phyloP scores from a whole-genome alignment of 2,329 filamentous ascomycete species.

The Juglanconis sp. region DNA sequence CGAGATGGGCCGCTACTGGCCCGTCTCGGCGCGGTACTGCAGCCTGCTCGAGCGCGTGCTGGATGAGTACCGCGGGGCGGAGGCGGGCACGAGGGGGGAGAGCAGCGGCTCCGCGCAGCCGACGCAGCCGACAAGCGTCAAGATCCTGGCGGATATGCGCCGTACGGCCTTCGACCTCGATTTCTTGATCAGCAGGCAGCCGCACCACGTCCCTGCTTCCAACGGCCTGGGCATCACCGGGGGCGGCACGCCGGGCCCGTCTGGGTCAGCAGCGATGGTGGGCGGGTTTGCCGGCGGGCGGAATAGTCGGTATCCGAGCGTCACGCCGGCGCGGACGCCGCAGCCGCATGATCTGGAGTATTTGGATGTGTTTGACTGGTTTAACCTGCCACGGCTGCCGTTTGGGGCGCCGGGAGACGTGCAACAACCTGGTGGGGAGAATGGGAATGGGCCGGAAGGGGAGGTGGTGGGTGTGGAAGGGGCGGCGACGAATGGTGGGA shows the following conservation, averaged over 20 bases:
- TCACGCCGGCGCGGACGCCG: constrained; percentile 64
- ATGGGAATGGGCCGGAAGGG: constrained; percentile 20
- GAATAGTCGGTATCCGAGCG: constrained; percentile 46
- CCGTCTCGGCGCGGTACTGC: constrained; percentile 79
- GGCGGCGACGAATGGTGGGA: constrained; percentile 18
- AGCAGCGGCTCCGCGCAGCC: constrained; percentile 51
- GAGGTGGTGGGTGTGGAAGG: constrained; percentile 18
- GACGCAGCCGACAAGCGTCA: constrained; percentile 66
- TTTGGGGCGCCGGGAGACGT: constrained; percentile 36
- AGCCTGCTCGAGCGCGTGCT: constrained; percentile 77
- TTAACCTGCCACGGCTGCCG: constrained; percentile 78
- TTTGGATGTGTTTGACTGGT: constrained; percentile 90
- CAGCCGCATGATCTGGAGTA: constrained; percentile 84
- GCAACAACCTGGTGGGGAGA: constrained; percentile 12
- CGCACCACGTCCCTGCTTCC: constrained; percentile 3
- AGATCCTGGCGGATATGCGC: constrained; percentile 87
- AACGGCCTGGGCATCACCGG: constrained; percentile 20
- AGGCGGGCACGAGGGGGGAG: constrained; percentile 42
- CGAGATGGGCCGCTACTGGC: constrained; percentile 80
- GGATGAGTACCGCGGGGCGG: constrained; percentile 79
- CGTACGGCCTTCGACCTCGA: constrained; percentile 87
- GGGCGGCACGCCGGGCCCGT: constrained; percentile 21
- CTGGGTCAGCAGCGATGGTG: background rate
- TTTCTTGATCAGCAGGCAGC: constrained; percentile 82
- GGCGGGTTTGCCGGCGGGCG: constrained; percentile 22